Conservation (phyloP, 768 basidiomycete species). For the Russula brevipes region DNA sequence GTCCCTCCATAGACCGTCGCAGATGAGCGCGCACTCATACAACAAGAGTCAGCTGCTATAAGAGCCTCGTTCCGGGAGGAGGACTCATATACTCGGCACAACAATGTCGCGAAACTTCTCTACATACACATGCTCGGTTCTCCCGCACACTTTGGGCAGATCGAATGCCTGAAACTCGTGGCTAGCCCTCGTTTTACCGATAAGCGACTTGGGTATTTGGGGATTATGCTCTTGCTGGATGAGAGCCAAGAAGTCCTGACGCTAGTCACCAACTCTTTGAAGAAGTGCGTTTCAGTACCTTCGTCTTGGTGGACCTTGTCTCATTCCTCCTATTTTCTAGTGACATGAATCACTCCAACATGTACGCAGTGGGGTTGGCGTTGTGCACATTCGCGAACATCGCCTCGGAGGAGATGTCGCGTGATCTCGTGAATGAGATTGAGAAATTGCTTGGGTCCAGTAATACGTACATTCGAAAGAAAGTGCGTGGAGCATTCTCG, state of each 20-base stretch:
- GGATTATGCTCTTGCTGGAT: slow-evolving; percentile 95
- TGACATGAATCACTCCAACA: slow-evolving; percentile 99
- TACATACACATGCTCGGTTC: slow-evolving; percentile 99
- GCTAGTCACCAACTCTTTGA: slow-evolving; percentile 94
- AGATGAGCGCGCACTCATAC: slow-evolving; percentile 94
- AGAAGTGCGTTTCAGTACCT: slow-evolving; percentile 62
- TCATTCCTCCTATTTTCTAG: slow-evolving; percentile 40
- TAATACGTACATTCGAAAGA: slow-evolving; percentile 98
- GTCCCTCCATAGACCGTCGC: slow-evolving; percentile 74
- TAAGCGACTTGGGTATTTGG: slow-evolving; percentile 93
- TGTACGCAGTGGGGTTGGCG: slow-evolving; percentile 96
- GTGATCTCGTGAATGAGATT: slow-evolving; percentile 95
- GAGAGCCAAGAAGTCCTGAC: slow-evolving; percentile 98
- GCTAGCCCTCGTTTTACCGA: slow-evolving; percentile 94
- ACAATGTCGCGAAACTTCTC: slow-evolving; percentile 95
- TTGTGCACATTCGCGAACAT: slow-evolving; percentile 99
- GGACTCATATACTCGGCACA: slow-evolving; percentile 89
- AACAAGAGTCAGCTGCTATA: slow-evolving; percentile 96
- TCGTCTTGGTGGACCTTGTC: background rate
- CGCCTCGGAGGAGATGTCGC: slow-evolving; percentile 98
- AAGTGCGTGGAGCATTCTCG: slow-evolving; percentile 49
- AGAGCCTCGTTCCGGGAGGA: slow-evolving; percentile 96
- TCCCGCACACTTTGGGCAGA: slow-evolving; percentile 98
- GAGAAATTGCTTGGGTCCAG: slow-evolving; percentile 96
- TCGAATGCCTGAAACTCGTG: slow-evolving; percentile 92